Conservation (phyloP, 352 stramenopile genomes). For the Phytophthora crassamura region DNA sequence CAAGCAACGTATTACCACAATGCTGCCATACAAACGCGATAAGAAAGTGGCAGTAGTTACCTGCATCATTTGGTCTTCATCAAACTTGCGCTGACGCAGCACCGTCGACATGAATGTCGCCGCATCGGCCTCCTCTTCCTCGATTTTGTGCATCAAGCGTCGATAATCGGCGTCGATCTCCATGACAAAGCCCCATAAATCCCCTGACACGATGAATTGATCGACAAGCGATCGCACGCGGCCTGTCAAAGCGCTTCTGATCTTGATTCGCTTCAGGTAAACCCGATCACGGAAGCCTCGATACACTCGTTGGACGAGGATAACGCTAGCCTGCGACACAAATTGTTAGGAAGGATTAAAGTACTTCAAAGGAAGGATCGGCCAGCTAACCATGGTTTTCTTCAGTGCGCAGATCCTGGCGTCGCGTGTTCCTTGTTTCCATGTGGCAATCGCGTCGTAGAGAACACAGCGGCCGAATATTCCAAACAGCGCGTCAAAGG, state of each 20-base stretch:
- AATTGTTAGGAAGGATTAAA: constrained; percentile 2
- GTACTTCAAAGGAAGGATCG: background rate
- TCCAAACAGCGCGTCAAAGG: constrained; percentile 10
- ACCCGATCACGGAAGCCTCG: constrained; percentile 56
- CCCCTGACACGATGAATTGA: constrained; percentile 51
- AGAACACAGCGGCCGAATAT: constrained; percentile 26
- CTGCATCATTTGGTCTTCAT: constrained; percentile 71
- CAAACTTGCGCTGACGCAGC: constrained; percentile 48
- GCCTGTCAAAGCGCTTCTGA: constrained; percentile 43
- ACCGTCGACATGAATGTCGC: constrained; percentile 61
- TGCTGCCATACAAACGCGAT: background rate
- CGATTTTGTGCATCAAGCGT: constrained; percentile 51
- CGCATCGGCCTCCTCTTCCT: constrained; percentile 50
- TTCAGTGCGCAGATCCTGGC: constrained; percentile 31
- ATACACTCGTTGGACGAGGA: constrained; percentile 61
- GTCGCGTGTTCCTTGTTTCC: constrained; percentile 36
- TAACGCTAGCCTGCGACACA: constrained; percentile 23
- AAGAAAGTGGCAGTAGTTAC: constrained; percentile 11
- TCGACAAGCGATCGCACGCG: constrained; percentile 56
- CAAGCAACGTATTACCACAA: background rate
- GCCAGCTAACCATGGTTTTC: constrained; percentile 17
- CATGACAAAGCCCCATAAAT: constrained; percentile 71
- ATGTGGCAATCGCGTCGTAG: constrained; percentile 33
- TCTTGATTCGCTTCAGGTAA: constrained; percentile 48
- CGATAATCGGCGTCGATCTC: constrained; percentile 68